Conservation (phyloP, 768 basidiomycete species). For the Russula foetens region DNA sequence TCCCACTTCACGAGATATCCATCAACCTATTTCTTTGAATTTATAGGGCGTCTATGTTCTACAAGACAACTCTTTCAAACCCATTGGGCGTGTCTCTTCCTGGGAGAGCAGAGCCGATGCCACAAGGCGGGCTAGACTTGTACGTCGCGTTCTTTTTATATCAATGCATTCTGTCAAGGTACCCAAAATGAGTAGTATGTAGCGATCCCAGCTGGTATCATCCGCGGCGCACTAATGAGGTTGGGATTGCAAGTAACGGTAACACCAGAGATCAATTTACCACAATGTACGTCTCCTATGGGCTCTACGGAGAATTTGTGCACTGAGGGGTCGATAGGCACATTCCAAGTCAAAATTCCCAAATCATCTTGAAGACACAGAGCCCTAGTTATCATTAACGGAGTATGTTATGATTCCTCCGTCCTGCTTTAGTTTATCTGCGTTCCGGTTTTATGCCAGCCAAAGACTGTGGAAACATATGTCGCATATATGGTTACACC, state of each 20-base stretch:
- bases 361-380: conserved; percentile 40
- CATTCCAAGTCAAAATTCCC: conserved; percentile 75
- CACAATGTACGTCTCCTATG: conserved; percentile 59
- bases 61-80: conserved; percentile 87
- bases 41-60: conserved; percentile 84
- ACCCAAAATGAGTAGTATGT: conserved; percentile 48
- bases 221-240: conserved; percentile 72
- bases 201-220: conserved; percentile 74
- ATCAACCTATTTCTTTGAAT: not conserved
- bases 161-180: not conserved
- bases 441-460: not conserved
- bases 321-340: conserved; percentile 39
- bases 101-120: conserved; percentile 73
- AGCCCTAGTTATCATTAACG: not conserved
- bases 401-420: not conserved
- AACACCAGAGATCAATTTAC: conserved; percentile 70
- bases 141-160: conserved; percentile 28
- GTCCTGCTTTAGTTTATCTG: not conserved
- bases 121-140: conserved; percentile 59
- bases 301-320: not conserved
- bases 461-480: not conserved
- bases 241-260: conserved; percentile 73
- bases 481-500: not conserved
- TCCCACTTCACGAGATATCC: not conserved
- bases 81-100: conserved; percentile 72